A percentile compares a stretch with the other conserved stretches of the same genome.
Conservation (phyloP, 441 rosid species). For the Macaranga tanarius region DNA sequence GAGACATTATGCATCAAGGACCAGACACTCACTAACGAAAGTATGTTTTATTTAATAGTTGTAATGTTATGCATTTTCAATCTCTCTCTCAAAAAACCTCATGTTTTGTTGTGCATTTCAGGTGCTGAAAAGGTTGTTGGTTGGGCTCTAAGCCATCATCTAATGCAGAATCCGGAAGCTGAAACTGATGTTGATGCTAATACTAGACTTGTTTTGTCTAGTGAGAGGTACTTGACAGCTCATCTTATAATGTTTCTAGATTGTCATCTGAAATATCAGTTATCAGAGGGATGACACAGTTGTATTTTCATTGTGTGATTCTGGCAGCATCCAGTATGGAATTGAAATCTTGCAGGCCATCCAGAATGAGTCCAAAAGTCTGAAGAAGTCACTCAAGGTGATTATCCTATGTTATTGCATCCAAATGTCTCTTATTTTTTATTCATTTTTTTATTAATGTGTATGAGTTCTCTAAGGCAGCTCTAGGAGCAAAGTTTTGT, state of each 20-base stretch:
- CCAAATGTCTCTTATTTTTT: not conserved
- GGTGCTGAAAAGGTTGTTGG: conserved; percentile 89
- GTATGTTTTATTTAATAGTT: conserved; percentile 39
- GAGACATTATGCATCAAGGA: conserved; percentile 62
- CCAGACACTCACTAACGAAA: conserved; percentile 71
- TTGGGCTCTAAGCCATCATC: conserved; percentile 83
- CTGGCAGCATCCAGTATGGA: conserved; percentile 77
- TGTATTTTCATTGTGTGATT: conserved; percentile 35
- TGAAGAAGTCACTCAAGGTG: conserved; percentile 89
- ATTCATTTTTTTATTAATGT: not conserved
- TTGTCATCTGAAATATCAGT: conserved; percentile 24
- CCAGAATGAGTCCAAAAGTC: conserved; percentile 73
- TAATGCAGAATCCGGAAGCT: conserved; percentile 65
- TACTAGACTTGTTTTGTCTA: conserved; percentile 56
- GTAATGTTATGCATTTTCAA: conserved; percentile 9
- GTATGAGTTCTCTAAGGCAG: not conserved
- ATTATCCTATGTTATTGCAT: conserved; percentile 17
- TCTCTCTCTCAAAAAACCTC: not conserved
- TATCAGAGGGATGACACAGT: conserved; percentile 22
- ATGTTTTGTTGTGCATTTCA: conserved; percentile 32
- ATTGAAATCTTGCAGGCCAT: conserved; percentile 65
- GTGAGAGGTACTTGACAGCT: conserved; percentile 62
- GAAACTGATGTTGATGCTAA: conserved; percentile 53
- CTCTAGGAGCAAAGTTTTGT: not conserved
- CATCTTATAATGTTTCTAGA: conserved; percentile 23